A percentile compares a stretch with the other conserved stretches of the same genome.
phyloP scores from a whole-genome alignment of 225 moss, liverwort and hornwort genomes.

The Bryum argenteum region DNA sequence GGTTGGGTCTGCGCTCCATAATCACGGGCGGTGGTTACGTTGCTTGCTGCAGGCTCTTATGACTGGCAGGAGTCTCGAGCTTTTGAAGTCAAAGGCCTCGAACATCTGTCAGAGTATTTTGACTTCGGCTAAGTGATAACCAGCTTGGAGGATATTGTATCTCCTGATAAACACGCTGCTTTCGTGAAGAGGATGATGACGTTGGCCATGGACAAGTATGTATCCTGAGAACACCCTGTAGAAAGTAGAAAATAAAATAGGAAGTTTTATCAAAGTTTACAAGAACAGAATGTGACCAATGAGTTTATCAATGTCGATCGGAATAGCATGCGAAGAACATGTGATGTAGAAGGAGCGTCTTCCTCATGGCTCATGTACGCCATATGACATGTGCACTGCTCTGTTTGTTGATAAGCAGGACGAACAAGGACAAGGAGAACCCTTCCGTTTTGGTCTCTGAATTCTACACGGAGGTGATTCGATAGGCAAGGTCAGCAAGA shows the following conservation, averaged over 20 bases:
- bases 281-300: too few species aligned
- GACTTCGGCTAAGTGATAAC: conserved; percentile 89
- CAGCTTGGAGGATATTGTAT: conserved; percentile 94
- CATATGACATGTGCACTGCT: not conserved
- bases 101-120: conserved; percentile 95
- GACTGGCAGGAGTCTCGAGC: conserved; percentile 65
- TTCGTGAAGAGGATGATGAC: conserved; percentile 89
- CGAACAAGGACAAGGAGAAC: conserved; percentile 93
- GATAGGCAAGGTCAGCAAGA: conserved; percentile 73
- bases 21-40: conserved; percentile 56
- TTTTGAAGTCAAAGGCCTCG: conserved; percentile 82
- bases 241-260: too few species aligned
- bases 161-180: conserved; percentile 77
- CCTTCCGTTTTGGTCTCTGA: conserved; percentile 89
- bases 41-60: conserved; percentile 49
- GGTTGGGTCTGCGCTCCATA: conserved; percentile 84
- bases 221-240: not conserved
- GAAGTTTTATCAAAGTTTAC: too few species aligned
- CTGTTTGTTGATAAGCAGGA: conserved; percentile 46
- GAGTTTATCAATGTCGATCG: too few species aligned
- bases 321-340: too few species aligned
- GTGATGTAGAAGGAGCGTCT: not conserved
- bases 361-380: not conserved
- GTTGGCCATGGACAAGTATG: conserved; percentile 82
- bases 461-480: conserved; percentile 90